Percentiles rank a stretch among this genome's conserved stretches.
Conservation (phyloP, 2,329 filamentous ascomycete genomes). For the Fusarium annulatum region DNA sequence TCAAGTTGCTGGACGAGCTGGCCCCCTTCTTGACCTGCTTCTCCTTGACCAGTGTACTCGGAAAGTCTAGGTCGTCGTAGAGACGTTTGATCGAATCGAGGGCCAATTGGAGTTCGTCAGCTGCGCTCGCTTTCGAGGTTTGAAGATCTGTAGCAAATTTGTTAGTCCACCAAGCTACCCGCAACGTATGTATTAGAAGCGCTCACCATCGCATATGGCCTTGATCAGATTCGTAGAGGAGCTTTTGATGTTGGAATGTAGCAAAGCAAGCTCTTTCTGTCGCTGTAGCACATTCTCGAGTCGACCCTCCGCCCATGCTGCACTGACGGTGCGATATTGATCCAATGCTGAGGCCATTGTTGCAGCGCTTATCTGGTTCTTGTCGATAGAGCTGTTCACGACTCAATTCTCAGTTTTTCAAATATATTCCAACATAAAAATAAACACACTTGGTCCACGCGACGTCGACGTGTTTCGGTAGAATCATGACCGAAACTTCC, state of each 20-base stretch:
- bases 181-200: no score
- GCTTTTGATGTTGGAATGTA: not conserved
- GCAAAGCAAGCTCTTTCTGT: conserved; percentile 3
- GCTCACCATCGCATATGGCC: not conserved
- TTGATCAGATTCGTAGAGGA: not conserved
- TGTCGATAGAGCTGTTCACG: no score
- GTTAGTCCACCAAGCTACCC: not conserved
- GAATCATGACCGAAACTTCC: not conserved
- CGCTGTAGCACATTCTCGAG: conserved; percentile 7
- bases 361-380: not conserved
- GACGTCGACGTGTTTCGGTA: not conserved
- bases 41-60: not conserved
- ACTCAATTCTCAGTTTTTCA: accelerated
- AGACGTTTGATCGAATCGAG: conserved; percentile 5
- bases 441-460: not conserved
- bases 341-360: conserved; percentile 63
- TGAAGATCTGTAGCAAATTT: not conserved
- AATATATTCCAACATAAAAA: accelerated
- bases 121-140: not conserved
- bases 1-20: not conserved
- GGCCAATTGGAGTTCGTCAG: not conserved
- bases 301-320: not conserved
- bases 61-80: conserved; percentile 6
- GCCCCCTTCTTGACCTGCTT: not conserved
- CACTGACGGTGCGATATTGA: not conserved